Percentiles rank a stretch among this genome's conserved stretches.
phyloP scores from a whole-genome alignment of 805 yeast genomes.

The Metschnikowia corniflorae region DNA sequence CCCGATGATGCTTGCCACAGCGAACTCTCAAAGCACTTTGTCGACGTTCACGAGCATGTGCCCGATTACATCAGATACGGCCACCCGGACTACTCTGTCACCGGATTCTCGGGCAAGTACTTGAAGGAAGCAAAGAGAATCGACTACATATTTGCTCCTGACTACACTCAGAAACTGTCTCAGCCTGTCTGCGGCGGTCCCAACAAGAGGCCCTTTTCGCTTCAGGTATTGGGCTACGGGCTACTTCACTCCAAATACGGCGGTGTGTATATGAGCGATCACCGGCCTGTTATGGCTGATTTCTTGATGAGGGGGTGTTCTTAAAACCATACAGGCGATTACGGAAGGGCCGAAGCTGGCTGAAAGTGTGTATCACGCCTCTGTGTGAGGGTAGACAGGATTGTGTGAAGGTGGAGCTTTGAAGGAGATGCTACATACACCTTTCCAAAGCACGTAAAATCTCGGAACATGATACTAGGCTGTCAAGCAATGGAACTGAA shows the following conservation, averaged over 20 bases:
- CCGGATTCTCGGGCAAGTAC: conserved; percentile 31
- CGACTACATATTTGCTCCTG: conserved; percentile 32
- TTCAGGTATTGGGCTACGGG: conserved; percentile 25
- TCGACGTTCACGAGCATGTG: conserved; percentile 21
- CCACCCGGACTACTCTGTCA: conserved; percentile 27
- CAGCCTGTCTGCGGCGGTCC: conserved; percentile 16
- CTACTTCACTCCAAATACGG: conserved; percentile 32
- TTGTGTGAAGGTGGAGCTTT: neutral
- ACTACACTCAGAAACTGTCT: conserved; percentile 16
- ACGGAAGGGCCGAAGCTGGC: no score
- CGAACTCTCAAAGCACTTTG: conserved; percentile 11
- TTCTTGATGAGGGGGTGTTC: conserved; percentile 11
- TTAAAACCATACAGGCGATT: no score
- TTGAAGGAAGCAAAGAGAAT: conserved; percentile 29
- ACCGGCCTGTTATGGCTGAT: conserved; percentile 34
- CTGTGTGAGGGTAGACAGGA: neutral
- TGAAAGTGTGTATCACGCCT: no score
- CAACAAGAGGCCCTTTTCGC: conserved; percentile 11
- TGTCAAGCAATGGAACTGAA: no score
- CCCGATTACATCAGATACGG: conserved; percentile 27
- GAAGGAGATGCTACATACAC: neutral
- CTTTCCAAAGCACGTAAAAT: no score
- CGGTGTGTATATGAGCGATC: conserved; percentile 34
- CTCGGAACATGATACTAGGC: no score
- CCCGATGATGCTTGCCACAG: conserved; percentile 22